Base-by-base conservation (phyloP, 208 protist genomes). In the Jaenimonas drosophilae region DNA sequence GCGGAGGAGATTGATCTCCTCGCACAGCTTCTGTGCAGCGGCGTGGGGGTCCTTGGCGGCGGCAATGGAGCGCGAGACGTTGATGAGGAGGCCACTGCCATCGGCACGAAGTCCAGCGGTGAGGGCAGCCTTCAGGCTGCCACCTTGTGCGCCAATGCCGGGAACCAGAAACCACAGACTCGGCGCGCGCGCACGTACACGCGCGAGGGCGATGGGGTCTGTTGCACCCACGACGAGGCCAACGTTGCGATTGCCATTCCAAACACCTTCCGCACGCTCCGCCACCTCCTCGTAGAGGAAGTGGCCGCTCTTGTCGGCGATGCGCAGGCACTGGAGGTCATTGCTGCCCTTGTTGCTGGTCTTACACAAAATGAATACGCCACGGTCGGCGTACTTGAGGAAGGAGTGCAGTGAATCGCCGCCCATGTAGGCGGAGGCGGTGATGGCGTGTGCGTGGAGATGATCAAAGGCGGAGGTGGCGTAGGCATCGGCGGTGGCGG, bases 261-360 rank as follows among this genome's bases (percentile, higher is more conserved):
- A 92, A 24, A 45, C 40, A 4, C 56, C 64, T 48, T 85, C 76
- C 20, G 84, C 84, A 24, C 59, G 70, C 59, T 87, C 73, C 21
- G 84, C 84, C 21, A 92, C 76, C 30, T 54, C 55, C 60, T 89
- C 79, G 64, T 88, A 92, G n/a, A 92, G 70, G 29, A 50, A 54
- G 25, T 54, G 56, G 30, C 54, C 64, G 34, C 50, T 52, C 0
- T 48, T 52, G 2, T 62, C 69, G 19, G 64, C 56, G 2, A 88
- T 65, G 2, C 62, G 58, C 24, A 92, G 67, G 41, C 70, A 73
- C 54, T 92, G 84, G 23, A 92, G 55, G 38, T 92, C 84, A 62
- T 81, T 69, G 66, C 75, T 85, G 58, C 84, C 74, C 60, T 82
- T 86, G 71, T 92, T 92, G 16, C 79, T 88, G 9, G 84, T 92